These are phyloP conservation scores for Candida nitratophila DNA, from an alignment of 805 yeast species.

Conservation along the genomic window DNA sequence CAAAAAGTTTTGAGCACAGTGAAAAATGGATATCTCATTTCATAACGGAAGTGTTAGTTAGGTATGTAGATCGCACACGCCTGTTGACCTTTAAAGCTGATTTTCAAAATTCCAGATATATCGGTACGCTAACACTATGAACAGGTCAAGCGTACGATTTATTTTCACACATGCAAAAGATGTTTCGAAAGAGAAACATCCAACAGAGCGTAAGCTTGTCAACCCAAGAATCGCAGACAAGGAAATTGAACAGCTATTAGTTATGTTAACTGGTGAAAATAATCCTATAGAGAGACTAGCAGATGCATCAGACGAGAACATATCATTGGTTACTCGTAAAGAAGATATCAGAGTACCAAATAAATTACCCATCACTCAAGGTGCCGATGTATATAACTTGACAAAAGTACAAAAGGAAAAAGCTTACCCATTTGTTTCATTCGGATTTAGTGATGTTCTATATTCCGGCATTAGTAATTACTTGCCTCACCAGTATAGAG, in stretches of 20 bases:
- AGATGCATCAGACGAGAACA: not conserved
- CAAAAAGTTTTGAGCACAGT: too few species aligned
- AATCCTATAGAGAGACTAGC: not conserved
- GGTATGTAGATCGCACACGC: too few species aligned
- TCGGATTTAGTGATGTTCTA: not conserved
- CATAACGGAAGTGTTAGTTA: too few species aligned
- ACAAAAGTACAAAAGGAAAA: conserved; percentile 6
- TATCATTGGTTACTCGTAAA: not conserved
- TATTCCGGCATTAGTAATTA: not conserved
- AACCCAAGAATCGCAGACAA: not conserved
- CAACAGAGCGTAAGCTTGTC: too few species aligned
- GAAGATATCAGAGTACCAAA: not conserved
- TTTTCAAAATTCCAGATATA: too few species aligned
- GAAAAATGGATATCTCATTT: too few species aligned
- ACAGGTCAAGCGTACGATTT: too few species aligned
- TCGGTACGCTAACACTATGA: too few species aligned
- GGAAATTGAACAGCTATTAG: not conserved
- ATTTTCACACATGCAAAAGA: too few species aligned
- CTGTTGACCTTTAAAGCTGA: too few species aligned
- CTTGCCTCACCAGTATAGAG: not conserved
- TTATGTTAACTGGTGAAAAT: not conserved
- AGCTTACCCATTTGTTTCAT: conserved; percentile 2
- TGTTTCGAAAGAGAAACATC: too few species aligned
- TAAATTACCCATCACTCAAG: not conserved
- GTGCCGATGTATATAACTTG: conserved; percentile 2